Evolutionary conservation across 345 rosid genomes (phyloP), one percentile per base, ranked within the genome.

Genomic region (Populus tremula): DNA sequence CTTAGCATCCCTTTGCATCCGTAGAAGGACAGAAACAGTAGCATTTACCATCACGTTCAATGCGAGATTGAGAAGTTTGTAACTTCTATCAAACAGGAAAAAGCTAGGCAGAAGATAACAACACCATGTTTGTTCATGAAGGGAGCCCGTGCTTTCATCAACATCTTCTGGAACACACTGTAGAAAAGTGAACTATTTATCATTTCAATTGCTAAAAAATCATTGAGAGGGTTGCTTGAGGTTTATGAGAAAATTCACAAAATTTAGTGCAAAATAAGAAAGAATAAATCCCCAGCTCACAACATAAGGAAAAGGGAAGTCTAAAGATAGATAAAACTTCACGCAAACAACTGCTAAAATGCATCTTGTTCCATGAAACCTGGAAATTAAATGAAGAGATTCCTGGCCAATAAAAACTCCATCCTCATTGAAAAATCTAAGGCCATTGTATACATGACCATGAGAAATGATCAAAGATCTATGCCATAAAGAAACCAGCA

Each of bases 81-180:
- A 83, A 86, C 91, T 89, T 71, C 91, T 84, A 43, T 87, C 90
- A 65, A 92, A 92, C 85, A 93, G 72, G 86, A 83, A 76, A 77
- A 81, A 84, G 78, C 97, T 87, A 10, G 97, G 96, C 74, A 83
- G 56, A 67, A 94, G 36, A 62, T 86, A 86, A 84, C 86, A 91
- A 45, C 23, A 76, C 77, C 86, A 78, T 65, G 77, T 78, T 33
- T 53, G 73, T 13, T 35, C 74, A 81, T 63, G 21, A 77, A 59
- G 33, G 70, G 81, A 84, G 25, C 45, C 70, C 45, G 27, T 47
- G n/a, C 80, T n/a, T 74, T 81, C 81, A 35, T 77, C 86, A 49
- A 82, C 84, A 74, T 80, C 90, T 81, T 86, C 89, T 17, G 84
- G 87, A 77, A 87, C 69, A 71, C 76, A 53, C 98, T 93, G 89